Percentiles rank a stretch among this genome's conserved stretches.
These are phyloP conservation scores for Baudoinia panamericana DNA, from an alignment of 495 filamentous ascomycete genomes.

Conservation along the genomic window DNA sequence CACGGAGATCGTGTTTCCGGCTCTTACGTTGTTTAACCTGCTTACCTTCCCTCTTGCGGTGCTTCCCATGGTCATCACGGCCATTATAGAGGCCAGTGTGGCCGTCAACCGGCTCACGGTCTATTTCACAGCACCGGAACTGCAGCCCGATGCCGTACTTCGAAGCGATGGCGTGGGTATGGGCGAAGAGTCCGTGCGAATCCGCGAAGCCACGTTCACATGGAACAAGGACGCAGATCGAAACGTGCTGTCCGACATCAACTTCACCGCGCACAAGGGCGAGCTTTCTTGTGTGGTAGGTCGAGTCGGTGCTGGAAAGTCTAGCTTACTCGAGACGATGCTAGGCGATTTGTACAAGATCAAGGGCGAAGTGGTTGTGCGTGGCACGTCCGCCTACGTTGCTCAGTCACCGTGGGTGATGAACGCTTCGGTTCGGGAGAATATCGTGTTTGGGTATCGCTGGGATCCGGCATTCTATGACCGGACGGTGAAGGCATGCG, in stretches of 20 bases:
- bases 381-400: conserved; percentile 77
- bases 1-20: conserved; percentile 91
- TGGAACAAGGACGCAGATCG: conserved; percentile 70
- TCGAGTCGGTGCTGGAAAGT: conserved; percentile 90
- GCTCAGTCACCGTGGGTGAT: conserved; percentile 91
- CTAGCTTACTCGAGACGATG: conserved; percentile 73
- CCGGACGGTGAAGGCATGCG: conserved; percentile 84
- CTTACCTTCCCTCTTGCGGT: conserved; percentile 91
- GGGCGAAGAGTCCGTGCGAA: conserved; percentile 73
- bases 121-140: conserved; percentile 77
- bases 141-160: conserved; percentile 72
- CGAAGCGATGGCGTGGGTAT: conserved; percentile 54
- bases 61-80: conserved; percentile 94
- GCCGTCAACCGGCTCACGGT: conserved; percentile 76
- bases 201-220: conserved; percentile 80
- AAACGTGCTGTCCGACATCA: conserved; percentile 59
- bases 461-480: conserved; percentile 95
- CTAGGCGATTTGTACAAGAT: conserved; percentile 86
- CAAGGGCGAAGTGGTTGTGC: conserved; percentile 69
- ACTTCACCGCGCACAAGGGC: conserved; percentile 76
- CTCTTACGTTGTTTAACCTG: conserved; percentile 80
- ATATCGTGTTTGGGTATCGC: conserved; percentile 92
- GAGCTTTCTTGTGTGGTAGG: conserved; percentile 89
- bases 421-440: conserved; percentile 93
- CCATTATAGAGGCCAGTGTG: conserved; percentile 90